Base-by-base conservation (phyloP, 495 filamentous ascomycete species). In the Penicillium antarcticum region DNA sequence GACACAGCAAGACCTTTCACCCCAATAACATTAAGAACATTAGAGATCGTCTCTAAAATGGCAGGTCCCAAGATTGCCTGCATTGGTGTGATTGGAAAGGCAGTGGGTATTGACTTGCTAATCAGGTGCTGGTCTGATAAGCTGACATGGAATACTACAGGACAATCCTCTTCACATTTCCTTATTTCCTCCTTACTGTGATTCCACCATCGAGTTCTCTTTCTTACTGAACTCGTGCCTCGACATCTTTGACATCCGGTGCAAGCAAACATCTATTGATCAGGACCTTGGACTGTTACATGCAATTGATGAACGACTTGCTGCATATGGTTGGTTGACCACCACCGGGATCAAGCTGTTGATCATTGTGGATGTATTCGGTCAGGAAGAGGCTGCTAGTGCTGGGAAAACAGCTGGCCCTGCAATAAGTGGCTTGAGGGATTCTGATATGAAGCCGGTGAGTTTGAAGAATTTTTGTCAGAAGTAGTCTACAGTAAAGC, bases 121-220 rank as follows among this genome's bases (percentile, higher is more conserved):
- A 29, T 9, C 24, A 38, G 13, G 21, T 56, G n/a, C 33, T 46
- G 19, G 57, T 37, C 8, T 26, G 42, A 18, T 35, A 17, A 44
- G 26, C 55, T 56, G 21, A 61, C 46, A 36, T 21, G 17, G 5
- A 8, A 26, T 26, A 11, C 48, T 8, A 16, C 62, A 98, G 94
- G 95, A 97, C 72, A 95, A 96, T 67, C 94, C 92, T 41, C 87
- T 98, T 64, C 92, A 96, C 71, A 87, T 95, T 51, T 81, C 88
- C 39, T 79, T 96, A 64, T 97, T 97, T 69, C 87, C 91, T 31
- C 85, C 91, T 0, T 60, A 78, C 77, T 42, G 78, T 72, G 63
- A 84, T 75, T 52, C 80, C 72, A 68, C 52, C 5, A 81, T 98
- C 19, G 88, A 95, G 61, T 97, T 92, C 77, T 90, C 89, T 35